Conservation (phyloP, 495 filamentous ascomycete genomes). For the Daldinia childiae region DNA sequence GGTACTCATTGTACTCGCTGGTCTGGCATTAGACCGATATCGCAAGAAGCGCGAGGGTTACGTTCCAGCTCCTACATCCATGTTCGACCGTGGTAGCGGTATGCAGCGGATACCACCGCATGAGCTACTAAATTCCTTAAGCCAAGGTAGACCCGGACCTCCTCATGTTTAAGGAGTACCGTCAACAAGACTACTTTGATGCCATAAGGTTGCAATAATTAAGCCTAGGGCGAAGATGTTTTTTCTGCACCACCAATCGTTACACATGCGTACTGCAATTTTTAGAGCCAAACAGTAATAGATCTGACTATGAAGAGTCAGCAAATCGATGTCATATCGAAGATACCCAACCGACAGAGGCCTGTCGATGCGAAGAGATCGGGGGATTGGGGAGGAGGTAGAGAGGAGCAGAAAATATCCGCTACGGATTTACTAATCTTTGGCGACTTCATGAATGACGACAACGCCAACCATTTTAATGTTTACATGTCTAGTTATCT, state of each 20-base stretch:
- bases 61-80: conserved; percentile 76
- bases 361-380: conserved; percentile 18
- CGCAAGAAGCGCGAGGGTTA: conserved; percentile 90
- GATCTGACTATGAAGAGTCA: conserved; percentile 15
- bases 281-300: conserved; percentile 19
- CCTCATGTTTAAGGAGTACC: conserved; percentile 51
- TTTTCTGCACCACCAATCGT: neutral
- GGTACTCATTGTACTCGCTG: conserved; percentile 85
- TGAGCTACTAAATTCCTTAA: conserved; percentile 71
- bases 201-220: neutral
- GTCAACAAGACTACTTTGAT: conserved; percentile 1
- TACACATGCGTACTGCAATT: neutral
- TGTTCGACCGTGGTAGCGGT: conserved; percentile 76
- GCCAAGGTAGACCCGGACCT: conserved; percentile 50
- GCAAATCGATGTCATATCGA: conserved; percentile 23
- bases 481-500: conserved; percentile 48
- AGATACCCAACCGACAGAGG: conserved; percentile 37
- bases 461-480: conserved; percentile 45
- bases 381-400: conserved; percentile 19
- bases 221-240: neutral
- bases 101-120: conserved; percentile 84
- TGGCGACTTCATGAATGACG: conserved; percentile 40
- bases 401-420: conserved; percentile 22
- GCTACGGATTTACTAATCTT: conserved; percentile 27
- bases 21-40: conserved; percentile 82